phyloP scores from a whole-genome alignment of 305 asterid genomes.

The Nicotiana rustica region DNA sequence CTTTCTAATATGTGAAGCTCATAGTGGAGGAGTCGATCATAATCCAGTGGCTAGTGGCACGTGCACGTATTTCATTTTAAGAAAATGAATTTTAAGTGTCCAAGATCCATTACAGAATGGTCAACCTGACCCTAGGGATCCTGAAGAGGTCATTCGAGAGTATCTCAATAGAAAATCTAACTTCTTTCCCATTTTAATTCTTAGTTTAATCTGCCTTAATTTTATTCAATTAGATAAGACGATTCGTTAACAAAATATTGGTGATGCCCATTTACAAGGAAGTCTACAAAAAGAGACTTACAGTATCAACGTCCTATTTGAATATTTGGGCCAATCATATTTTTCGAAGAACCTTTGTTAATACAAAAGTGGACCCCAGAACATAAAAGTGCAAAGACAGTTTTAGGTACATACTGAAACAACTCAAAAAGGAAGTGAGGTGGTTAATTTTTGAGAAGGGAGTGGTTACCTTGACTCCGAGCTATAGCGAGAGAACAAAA shows the following conservation, averaged over 20 bases:
- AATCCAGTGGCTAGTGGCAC: background rate
- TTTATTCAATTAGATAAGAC: conserved; percentile 21
- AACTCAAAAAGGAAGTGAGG: background rate
- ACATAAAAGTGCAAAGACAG: background rate
- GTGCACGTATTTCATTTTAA: background rate
- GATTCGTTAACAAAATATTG: conserved; percentile 1
- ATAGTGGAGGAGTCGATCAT: background rate
- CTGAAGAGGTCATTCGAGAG: background rate
- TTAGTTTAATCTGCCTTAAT: conserved; percentile 25
- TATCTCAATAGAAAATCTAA: conserved; percentile 3
- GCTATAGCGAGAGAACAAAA: background rate
- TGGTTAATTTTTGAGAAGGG: background rate
- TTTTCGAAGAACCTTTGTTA: background rate
- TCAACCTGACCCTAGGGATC: no score
- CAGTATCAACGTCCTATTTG: conserved; percentile 10
- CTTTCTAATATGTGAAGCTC: conserved; percentile 17
- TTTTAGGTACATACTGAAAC: background rate
- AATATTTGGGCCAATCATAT: background rate
- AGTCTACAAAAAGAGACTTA: background rate
- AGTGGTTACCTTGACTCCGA: background rate
- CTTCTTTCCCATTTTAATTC: background rate
- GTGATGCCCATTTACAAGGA: background rate
- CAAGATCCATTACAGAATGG: conserved; percentile 3
- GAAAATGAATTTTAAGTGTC: background rate
- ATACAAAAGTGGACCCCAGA: background rate